phyloP scores from a whole-genome alignment of 331 rosid genomes.

The Malus hybrid region DNA sequence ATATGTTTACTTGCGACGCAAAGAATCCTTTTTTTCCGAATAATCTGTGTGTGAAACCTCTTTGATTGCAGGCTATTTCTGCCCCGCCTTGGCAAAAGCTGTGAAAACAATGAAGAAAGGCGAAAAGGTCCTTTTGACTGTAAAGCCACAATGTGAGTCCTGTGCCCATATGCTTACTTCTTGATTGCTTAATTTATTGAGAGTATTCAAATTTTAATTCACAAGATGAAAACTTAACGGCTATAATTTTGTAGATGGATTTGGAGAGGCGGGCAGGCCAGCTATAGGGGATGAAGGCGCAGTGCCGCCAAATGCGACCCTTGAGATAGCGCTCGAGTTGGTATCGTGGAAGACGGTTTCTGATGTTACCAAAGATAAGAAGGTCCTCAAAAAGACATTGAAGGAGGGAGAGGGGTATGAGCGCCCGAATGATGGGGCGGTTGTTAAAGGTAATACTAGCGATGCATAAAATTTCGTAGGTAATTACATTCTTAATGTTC shows the following conservation, averaged over 20 bases:
- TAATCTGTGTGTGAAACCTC: background rate
- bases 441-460: constrained; percentile 47
- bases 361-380: constrained; percentile 54
- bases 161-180: background rate
- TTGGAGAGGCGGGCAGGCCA: constrained; percentile 31
- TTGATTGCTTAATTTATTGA: background rate
- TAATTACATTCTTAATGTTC: background rate
- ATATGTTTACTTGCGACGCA: too few relatives aligned
- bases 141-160: constrained; percentile 33
- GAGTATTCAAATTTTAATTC: background rate
- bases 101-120: constrained; percentile 42
- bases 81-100: constrained; percentile 35
- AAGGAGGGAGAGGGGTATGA: constrained; percentile 87
- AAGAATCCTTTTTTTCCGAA: background rate
- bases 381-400: constrained; percentile 60
- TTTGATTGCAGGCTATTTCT: constrained; percentile 21
- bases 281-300: constrained; percentile 21
- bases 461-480: background rate
- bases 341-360: constrained; percentile 42
- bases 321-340: constrained; percentile 28
- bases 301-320: constrained; percentile 38
- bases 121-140: constrained; percentile 34
- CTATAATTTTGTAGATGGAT: constrained; percentile 16
- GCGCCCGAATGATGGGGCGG: constrained; percentile 84
- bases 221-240: background rate